Evolutionary conservation across 495 filamentous ascomycete species (phyloP), one percentile per base, ranked within the genome.

Genomic region (Xylaria grammica): DNA sequence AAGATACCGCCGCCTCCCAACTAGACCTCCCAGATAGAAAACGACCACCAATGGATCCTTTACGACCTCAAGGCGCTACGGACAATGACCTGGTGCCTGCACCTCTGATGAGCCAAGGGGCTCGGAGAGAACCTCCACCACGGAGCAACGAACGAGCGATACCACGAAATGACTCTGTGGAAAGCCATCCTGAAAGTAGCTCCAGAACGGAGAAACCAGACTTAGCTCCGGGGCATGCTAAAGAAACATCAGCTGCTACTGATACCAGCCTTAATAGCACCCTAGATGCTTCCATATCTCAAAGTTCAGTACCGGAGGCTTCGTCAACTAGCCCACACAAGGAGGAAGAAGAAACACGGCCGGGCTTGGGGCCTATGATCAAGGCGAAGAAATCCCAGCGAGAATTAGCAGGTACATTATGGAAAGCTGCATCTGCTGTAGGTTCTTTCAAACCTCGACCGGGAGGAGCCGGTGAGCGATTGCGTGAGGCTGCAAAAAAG

Each of bases 321-420:
- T 53, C 71, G 5, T 48, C 73, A 10, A 27, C 68, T 36, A 70
- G 71, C 17, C 51, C 78, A 4, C 77, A 78, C 27, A 79, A 77
- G 27, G 67, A 67, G 42, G 73, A 76, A 4, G 79, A 83, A 34
- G 87, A 90, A 27, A 83, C 76, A 15, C 85, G 91, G 20, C 93
- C 93, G 30, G 93, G 93, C 1, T 85, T 97, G 22, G 92, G 91
- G 0, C 92, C 93, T 40, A 97, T 96, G 93, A 88, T 97, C 60
- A 95, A 94, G 75, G 61, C 73, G 2, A 83, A 88, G 63, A 89
- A 93, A 67, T 88, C 87, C 0, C 83, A 76, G 51, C 84, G 80
- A 32, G 90, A 95, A 46, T 82, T 95, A 67, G 91, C 90, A 27
- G 88, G 87, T 36, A 81, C 86, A n/a, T 88, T 97, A 64, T 89